Percentiles rank a stretch among this genome's conserved stretches.
These are phyloP conservation scores for Phylloboletellus chloephorus DNA, from an alignment of 1,284 basidiomycete genomes.

Conservation along the genomic window DNA sequence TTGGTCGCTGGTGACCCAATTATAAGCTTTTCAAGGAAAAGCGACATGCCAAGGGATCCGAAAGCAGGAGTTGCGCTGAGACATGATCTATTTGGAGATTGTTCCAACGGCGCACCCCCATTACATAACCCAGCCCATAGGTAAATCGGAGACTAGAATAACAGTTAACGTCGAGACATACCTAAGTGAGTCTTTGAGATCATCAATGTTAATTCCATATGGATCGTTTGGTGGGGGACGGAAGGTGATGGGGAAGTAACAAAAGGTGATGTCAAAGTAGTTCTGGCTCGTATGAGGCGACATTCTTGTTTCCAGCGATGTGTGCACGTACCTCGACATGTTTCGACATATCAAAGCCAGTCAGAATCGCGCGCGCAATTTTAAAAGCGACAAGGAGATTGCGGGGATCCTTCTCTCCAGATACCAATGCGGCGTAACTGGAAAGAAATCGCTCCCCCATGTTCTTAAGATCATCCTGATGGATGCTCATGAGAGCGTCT, in stretches of 20 bases:
- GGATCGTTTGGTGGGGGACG: conserved; percentile 92
- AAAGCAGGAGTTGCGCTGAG: conserved; percentile 79
- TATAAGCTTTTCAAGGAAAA: conserved; percentile 90
- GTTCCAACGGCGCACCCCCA: background rate
- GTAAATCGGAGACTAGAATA: conserved; percentile 21
- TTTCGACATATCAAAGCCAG: conserved; percentile 79
- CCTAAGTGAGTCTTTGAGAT: conserved; percentile 76
- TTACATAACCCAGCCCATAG: conserved; percentile 1
- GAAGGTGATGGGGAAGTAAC: conserved; percentile 99
- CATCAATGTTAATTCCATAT: conserved; percentile 87
- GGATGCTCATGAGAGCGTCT: conserved; percentile 71
- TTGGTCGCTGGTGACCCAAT: conserved; percentile 83
- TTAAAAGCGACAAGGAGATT: conserved; percentile 90
- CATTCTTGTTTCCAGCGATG: background rate
- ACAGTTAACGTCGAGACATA: conserved; percentile 24
- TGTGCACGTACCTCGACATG: conserved; percentile 64
- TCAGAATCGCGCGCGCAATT: conserved; percentile 77
- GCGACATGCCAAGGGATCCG: conserved; percentile 78
- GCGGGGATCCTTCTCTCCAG: conserved; percentile 96
- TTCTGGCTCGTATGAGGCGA: conserved; percentile 44
- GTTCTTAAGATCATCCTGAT: conserved; percentile 66
- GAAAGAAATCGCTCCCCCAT: conserved; percentile 72
- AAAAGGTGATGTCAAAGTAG: conserved; percentile 94
- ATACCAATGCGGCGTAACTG: conserved; percentile 76
- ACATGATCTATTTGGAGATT: conserved; percentile 42